phyloP scores from a whole-genome alignment of 1,139 yeast species.

The Saccharomyces hybrid region DNA sequence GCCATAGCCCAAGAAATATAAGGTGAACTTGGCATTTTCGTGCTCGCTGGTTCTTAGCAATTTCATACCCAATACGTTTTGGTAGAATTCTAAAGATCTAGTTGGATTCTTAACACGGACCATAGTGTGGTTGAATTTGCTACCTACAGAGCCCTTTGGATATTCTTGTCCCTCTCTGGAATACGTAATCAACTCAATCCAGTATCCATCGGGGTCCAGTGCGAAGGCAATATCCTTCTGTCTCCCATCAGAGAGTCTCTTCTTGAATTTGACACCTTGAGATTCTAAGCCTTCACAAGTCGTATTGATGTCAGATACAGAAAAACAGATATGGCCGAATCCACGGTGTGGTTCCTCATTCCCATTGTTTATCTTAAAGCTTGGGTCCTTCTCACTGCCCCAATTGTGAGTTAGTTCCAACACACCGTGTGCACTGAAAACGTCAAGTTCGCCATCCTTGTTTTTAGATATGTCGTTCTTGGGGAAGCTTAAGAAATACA shows the following conservation, averaged over 20 bases:
- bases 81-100: conserved; percentile 68
- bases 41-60: conserved; percentile 49
- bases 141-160: conserved; percentile 38
- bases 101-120: conserved; percentile 81
- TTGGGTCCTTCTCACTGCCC: conserved; percentile 59
- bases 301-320: conserved; percentile 70
- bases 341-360: conserved; percentile 81
- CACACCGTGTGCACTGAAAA: conserved; percentile 59
- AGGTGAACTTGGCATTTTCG: conserved; percentile 68
- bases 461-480: conserved; percentile 39
- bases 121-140: conserved; percentile 86
- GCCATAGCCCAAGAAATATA: conserved; percentile 76
- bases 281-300: conserved; percentile 52
- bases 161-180: conserved; percentile 32
- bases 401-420: conserved; percentile 79
- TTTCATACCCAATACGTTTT: conserved; percentile 72
- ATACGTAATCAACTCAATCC: conserved; percentile 85
- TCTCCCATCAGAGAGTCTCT: conserved; percentile 80
- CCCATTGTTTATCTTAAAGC: conserved; percentile 64
- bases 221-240: conserved; percentile 90
- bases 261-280: conserved; percentile 65
- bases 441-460: conserved; percentile 36
- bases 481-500: conserved; percentile 59
- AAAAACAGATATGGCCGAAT: conserved; percentile 86
- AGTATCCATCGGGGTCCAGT: conserved; percentile 91